Evolutionary conservation across 2,329 filamentous ascomycete genomes (phyloP).

Genomic region (Aureobasidium sp.): DNA sequence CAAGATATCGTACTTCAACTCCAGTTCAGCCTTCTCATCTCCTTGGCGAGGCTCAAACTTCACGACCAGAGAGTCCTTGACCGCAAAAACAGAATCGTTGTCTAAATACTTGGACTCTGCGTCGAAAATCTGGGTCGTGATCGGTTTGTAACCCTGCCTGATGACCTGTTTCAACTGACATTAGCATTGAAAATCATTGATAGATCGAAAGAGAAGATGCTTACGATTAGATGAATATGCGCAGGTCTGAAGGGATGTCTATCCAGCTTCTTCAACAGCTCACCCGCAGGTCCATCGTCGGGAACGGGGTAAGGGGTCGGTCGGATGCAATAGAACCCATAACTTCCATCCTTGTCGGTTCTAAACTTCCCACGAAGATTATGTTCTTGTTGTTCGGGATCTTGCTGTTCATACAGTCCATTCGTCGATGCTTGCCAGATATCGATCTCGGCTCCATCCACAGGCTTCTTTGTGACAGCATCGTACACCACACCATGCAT

Average conservation of each 20-base stretch:
- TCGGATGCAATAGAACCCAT: slow-evolving; percentile 41
- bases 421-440: slow-evolving; percentile 78
- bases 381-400: slow-evolving; percentile 59
- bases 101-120: slow-evolving; percentile 54
- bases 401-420: slow-evolving; percentile 60
- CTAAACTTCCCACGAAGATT: slow-evolving; percentile 68
- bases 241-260: slow-evolving; percentile 56
- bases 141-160: slow-evolving; percentile 54
- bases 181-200: not conserved
- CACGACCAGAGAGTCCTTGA: slow-evolving; percentile 52
- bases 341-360: slow-evolving; percentile 59
- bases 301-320: slow-evolving; percentile 48
- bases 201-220: not conserved
- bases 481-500: slow-evolving; percentile 57
- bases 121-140: slow-evolving; percentile 76
- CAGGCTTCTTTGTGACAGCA: slow-evolving; percentile 57
- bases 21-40: slow-evolving; percentile 46
- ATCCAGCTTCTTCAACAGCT: slow-evolving; percentile 51
- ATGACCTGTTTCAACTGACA: slow-evolving; percentile 28
- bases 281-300: slow-evolving; percentile 51
- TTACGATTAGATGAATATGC: slow-evolving; percentile 53
- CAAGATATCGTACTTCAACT: slow-evolving; percentile 44
- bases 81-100: slow-evolving; percentile 53
- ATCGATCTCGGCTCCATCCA: slow-evolving; percentile 61
- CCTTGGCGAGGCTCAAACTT: slow-evolving; percentile 49